Percentiles rank a stretch among this genome's conserved stretches.
phyloP scores from a whole-genome alignment of 352 stramenopile genomes.

The Globisporangium yorkense region DNA sequence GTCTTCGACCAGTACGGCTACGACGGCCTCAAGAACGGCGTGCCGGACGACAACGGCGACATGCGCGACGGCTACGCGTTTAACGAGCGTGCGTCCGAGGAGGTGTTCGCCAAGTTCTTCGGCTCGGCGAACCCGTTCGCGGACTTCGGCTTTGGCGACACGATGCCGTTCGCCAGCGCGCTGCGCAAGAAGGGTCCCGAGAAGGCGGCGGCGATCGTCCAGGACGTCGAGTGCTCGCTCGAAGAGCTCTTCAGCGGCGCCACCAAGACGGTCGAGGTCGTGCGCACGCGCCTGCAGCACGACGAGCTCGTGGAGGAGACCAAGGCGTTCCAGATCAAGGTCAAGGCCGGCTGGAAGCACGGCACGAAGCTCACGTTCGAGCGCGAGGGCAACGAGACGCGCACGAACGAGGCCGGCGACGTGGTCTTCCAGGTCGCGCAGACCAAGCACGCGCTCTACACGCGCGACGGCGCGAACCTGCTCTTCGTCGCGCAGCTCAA shows the following conservation, averaged over 20 bases:
- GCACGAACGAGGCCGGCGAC: constrained; percentile 91
- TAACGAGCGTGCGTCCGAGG: constrained; percentile 85
- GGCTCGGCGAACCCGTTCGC: constrained; percentile 89
- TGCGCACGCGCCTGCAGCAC: constrained; percentile 71
- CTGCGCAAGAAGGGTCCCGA: constrained; percentile 70
- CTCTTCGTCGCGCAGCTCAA: constrained; percentile 92
- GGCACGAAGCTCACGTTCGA: constrained; percentile 96
- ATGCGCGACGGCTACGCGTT: constrained; percentile 85
- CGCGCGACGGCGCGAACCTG: constrained; percentile 90
- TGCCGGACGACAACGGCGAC: constrained; percentile 71
- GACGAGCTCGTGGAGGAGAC: constrained; percentile 70
- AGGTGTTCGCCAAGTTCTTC: constrained; percentile 93
- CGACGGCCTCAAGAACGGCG: constrained; percentile 89
- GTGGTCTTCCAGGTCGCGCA: constrained; percentile 93
- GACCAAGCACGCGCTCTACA: constrained; percentile 76
- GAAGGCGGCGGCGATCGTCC: constrained; percentile 68
- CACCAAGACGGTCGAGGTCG: constrained; percentile 87
- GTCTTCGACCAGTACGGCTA: constrained; percentile 95
- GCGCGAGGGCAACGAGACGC: constrained; percentile 85
- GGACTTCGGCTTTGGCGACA: constrained; percentile 88
- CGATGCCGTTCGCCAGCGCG: constrained; percentile 73
- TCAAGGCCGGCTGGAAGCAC: constrained; percentile 93
- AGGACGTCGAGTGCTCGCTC: constrained; percentile 75
- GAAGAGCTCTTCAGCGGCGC: constrained; percentile 89
- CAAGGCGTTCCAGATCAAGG: constrained; percentile 85